Percentiles rank a stretch among this genome's conserved stretches.
Conservation (phyloP, 2,329 filamentous ascomycete genomes). For the Alternaria infectoria region DNA sequence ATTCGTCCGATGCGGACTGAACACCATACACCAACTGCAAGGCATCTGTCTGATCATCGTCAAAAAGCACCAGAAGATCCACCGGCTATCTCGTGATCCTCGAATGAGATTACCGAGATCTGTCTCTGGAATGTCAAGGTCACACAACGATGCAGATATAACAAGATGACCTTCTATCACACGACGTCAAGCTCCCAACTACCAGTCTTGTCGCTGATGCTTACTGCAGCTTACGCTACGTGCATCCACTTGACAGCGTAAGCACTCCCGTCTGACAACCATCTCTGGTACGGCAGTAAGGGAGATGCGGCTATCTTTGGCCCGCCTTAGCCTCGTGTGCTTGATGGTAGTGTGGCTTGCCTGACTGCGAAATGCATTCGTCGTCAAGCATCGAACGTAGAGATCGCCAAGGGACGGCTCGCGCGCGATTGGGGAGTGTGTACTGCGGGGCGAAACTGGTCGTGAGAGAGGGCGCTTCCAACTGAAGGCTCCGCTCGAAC, state of each 20-base stretch:
- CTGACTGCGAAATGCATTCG: neutral
- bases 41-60: neutral
- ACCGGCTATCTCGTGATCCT: slow-evolving; percentile 2
- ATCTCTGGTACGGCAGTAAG: slow-evolving; percentile 10
- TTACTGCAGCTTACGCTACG: slow-evolving; percentile 36
- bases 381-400: neutral
- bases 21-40: slow-evolving; percentile 1
- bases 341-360: slow-evolving; percentile 13
- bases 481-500: neutral
- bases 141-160: neutral
- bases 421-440: neutral
- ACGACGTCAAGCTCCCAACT: slow-evolving; percentile 14
- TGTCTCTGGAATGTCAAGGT: neutral
- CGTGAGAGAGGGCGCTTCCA: slow-evolving; percentile 9
- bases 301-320: slow-evolving; percentile 2
- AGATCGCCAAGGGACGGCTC: slow-evolving; percentile 12
- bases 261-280: slow-evolving; percentile 27
- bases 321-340: slow-evolving; percentile 20
- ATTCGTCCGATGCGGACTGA: slow-evolving; percentile 3
- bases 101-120: slow-evolving; percentile 1
- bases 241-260: slow-evolving; percentile 17
- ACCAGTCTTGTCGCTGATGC: slow-evolving; percentile 27
- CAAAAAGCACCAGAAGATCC: neutral
- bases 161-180: neutral
- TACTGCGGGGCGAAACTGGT: slow-evolving; percentile 5